phyloP scores from a whole-genome alignment of 2,329 filamentous ascomycete genomes.

The Aspergillus persii region DNA sequence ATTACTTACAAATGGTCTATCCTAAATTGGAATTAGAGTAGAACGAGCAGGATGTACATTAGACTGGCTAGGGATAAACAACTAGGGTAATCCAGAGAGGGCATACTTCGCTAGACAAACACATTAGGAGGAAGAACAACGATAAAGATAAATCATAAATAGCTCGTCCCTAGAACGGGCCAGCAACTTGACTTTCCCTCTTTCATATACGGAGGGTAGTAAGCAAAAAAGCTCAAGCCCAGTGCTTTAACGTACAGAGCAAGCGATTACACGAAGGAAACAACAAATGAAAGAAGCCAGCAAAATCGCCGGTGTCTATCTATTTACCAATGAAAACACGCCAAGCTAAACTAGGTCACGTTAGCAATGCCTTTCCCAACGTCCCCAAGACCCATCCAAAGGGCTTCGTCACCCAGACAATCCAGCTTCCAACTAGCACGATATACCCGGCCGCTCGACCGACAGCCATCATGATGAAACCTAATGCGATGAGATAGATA shows the following conservation, averaged over 20 bases:
- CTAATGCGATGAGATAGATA: slow-evolving; percentile 34
- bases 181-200: neutral
- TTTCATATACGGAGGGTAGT: neutral
- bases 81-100: neutral
- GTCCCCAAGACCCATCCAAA: slow-evolving; percentile 32
- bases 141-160: neutral
- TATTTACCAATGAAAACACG: neutral
- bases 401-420: slow-evolving; percentile 36
- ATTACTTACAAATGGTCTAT: neutral
- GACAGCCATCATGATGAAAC: slow-evolving; percentile 30
- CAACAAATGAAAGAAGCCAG: neutral
- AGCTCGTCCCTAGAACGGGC: too few relatives aligned
- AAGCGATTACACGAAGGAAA: too few relatives aligned
- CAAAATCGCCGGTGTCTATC: neutral
- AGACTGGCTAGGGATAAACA: neutral
- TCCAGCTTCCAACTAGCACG: slow-evolving; percentile 35
- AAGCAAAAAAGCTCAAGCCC: neutral
- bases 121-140: neutral
- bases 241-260: too few relatives aligned
- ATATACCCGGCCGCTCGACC: slow-evolving; percentile 31
- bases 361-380: slow-evolving; percentile 26
- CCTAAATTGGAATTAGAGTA: neutral
- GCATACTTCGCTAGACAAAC: neutral
- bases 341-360: slow-evolving; percentile 11
- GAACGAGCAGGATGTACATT: neutral